Conservation (phyloP, 2,329 filamentous ascomycete genomes). For the Fusarium papillatum region DNA sequence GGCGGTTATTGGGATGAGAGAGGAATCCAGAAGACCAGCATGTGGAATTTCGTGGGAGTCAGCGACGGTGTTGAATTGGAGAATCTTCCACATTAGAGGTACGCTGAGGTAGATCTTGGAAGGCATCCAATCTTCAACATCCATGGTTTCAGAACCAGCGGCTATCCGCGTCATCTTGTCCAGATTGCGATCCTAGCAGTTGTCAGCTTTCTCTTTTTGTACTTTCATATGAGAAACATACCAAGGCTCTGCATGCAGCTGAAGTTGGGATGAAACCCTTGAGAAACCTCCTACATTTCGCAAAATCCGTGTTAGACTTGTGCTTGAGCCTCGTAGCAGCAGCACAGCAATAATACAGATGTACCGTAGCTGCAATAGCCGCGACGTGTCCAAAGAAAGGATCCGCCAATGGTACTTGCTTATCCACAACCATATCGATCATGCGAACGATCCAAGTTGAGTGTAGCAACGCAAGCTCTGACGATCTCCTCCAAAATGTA, state of each 20-base stretch:
- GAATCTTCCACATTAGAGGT: slow-evolving; percentile 65
- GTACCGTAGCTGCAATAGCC: slow-evolving; percentile 66
- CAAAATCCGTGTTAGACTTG: slow-evolving; percentile 65
- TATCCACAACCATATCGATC: slow-evolving; percentile 67
- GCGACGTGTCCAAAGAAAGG: slow-evolving; percentile 66
- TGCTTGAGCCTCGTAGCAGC: slow-evolving; percentile 61
- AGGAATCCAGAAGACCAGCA: slow-evolving; percentile 57
- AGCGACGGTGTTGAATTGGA: slow-evolving; percentile 60
- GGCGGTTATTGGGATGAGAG: slow-evolving; percentile 50
- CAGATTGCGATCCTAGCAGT: slow-evolving; percentile 59
- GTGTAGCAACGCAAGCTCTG: slow-evolving; percentile 64
- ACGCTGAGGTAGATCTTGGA: slow-evolving; percentile 66
- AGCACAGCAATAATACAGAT: slow-evolving; percentile 67
- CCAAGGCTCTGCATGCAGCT: slow-evolving; percentile 59
- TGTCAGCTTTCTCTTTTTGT: too few species aligned
- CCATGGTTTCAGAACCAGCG: slow-evolving; percentile 60
- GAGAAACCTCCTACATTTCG: slow-evolving; percentile 63
- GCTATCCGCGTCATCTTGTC: slow-evolving; percentile 64
- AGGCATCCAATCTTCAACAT: slow-evolving; percentile 65
- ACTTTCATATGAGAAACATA: slow-evolving; percentile 42
- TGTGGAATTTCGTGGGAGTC: slow-evolving; percentile 52
- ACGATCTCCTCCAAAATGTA: slow-evolving; percentile 66
- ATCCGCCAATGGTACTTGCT: slow-evolving; percentile 61
- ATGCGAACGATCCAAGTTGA: slow-evolving; percentile 67
- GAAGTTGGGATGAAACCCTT: slow-evolving; percentile 63